Percentiles rank a stretch among this genome's conserved stretches.
Evolutionary conservation across 2,329 filamentous ascomycete species (phyloP).

Genomic region (Calycina marina): DNA sequence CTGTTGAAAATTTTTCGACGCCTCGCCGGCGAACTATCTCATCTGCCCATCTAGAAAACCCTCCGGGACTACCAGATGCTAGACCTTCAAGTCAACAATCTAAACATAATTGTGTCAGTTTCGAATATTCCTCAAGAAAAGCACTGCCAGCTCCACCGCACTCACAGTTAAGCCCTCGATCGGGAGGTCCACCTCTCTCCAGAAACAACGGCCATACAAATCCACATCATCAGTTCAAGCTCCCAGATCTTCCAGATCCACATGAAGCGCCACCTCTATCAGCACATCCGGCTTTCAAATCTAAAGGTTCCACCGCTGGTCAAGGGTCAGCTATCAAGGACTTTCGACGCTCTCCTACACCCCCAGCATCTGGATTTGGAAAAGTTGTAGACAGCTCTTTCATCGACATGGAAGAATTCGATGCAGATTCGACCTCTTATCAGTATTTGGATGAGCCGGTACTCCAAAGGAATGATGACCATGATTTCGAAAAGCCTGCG

Average conservation of each 20-base stretch:
- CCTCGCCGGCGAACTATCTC: constrained; percentile 44
- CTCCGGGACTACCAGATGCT: constrained; percentile 31
- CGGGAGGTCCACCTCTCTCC: constrained; percentile 18
- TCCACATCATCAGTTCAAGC: constrained; percentile 16
- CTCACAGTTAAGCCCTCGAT: too few relatives aligned
- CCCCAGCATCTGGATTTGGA: constrained; percentile 9
- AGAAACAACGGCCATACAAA: constrained; percentile 21
- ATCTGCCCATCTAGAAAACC: constrained; percentile 44
- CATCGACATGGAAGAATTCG: constrained; percentile 44
- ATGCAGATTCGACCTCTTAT: constrained; percentile 46
- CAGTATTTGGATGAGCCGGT: constrained; percentile 54
- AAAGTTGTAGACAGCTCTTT: constrained; percentile 15
- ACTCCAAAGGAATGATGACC: constrained; percentile 52
- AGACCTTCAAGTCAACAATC: constrained; percentile 45
- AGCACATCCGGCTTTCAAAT: constrained; percentile 19
- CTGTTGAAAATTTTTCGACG: constrained; percentile 23
- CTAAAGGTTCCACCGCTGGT: constrained; percentile 14
- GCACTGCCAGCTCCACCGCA: constrained; percentile 35
- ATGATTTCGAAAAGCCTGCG: constrained; percentile 35
- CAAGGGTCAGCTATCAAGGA: constrained; percentile 5
- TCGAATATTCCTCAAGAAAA: constrained; percentile 48
- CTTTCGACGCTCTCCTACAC: constrained; percentile 10
- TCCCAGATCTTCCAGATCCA: constrained; percentile 18
- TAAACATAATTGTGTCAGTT: constrained; percentile 57
- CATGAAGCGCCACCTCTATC: constrained; percentile 20